Percentiles rank a stretch among this genome's conserved stretches.
These are phyloP conservation scores for Termitomyces bulborhizus DNA, from an alignment of 768 basidiomycete genomes.

Conservation along the genomic window DNA sequence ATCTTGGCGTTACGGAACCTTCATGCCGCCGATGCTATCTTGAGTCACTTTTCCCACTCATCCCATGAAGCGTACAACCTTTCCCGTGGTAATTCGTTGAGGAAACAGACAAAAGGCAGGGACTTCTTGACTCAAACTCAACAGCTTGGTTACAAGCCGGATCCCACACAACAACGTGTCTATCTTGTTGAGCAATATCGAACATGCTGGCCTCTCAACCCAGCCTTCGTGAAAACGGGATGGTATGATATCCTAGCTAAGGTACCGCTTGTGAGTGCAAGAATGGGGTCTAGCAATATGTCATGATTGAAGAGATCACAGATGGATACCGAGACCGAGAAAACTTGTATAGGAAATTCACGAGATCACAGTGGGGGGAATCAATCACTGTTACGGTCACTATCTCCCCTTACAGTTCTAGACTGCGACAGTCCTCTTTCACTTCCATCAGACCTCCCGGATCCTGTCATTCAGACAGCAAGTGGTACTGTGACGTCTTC, in stretches of 20 bases:
- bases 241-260: slow-evolving; percentile 49
- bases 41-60: slow-evolving; percentile 18
- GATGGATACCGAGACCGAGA: neutral
- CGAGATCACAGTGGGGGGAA: neutral
- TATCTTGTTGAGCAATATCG: slow-evolving; percentile 42
- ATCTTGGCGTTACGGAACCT: slow-evolving; percentile 23
- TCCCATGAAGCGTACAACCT: slow-evolving; percentile 24
- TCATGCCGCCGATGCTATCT: slow-evolving; percentile 34
- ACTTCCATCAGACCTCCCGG: neutral
- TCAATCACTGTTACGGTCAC: neutral
- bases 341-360: neutral
- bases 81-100: slow-evolving; percentile 17
- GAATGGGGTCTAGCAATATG: neutral
- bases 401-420: neutral
- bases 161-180: slow-evolving; percentile 29
- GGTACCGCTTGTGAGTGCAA: neutral
- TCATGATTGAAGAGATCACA: neutral
- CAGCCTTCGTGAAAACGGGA: slow-evolving; percentile 35
- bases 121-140: slow-evolving; percentile 15
- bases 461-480: neutral
- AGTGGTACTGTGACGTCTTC: neutral
- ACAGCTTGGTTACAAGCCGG: slow-evolving; percentile 28
- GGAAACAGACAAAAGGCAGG: slow-evolving; percentile 14
- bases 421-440: neutral
- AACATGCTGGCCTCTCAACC: slow-evolving; percentile 41